Evolutionary conservation across 2,329 filamentous ascomycete genomes (phyloP).

Genomic region (Epichloe uncinata): DNA sequence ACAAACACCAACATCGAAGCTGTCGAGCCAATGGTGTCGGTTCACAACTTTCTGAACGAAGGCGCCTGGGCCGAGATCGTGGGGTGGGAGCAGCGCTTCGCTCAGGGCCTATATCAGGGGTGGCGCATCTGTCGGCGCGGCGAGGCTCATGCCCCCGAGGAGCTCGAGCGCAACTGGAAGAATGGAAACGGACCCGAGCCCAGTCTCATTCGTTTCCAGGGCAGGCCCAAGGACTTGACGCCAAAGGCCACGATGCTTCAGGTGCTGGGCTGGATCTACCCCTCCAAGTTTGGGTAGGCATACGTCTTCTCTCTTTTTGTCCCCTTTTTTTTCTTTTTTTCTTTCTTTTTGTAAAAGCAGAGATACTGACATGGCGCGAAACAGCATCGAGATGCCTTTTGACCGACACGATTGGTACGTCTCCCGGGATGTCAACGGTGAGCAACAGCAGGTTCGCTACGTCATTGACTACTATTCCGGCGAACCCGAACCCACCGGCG

Average conservation of each 20-base stretch:
- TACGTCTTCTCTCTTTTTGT: too few relatives aligned
- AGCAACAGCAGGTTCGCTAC: slow-evolving; percentile 71
- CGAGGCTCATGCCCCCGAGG: slow-evolving; percentile 44
- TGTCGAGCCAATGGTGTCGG: slow-evolving; percentile 91
- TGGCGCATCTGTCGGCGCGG: slow-evolving; percentile 64
- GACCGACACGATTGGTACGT: slow-evolving; percentile 98
- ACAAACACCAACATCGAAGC: slow-evolving; percentile 87
- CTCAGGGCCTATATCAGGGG: slow-evolving; percentile 54
- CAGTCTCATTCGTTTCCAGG: slow-evolving; percentile 74
- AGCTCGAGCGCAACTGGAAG: slow-evolving; percentile 37
- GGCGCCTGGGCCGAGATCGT: slow-evolving; percentile 94
- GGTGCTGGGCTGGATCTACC: slow-evolving; percentile 65
- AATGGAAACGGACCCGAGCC: slow-evolving; percentile 47
- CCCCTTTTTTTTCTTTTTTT: too few relatives aligned
- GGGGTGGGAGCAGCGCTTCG: slow-evolving; percentile 83
- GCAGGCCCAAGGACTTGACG: slow-evolving; percentile 75
- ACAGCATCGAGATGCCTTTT: slow-evolving; percentile 71
- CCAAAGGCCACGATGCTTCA: slow-evolving; percentile 82
- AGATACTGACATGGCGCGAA: slow-evolving; percentile 2
- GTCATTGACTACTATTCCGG: slow-evolving; percentile 95
- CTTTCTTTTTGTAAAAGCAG: neutral
- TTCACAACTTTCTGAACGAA: slow-evolving; percentile 97
- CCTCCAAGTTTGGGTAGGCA: slow-evolving; percentile 60
- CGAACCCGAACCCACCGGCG: slow-evolving; percentile 66
- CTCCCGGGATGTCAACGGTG: slow-evolving; percentile 53